Percentiles rank a stretch among this genome's conserved stretches.
Evolutionary conservation across 164 flowering plant genomes (phyloP).

Genomic region (Cinnamomum micranthum): DNA sequence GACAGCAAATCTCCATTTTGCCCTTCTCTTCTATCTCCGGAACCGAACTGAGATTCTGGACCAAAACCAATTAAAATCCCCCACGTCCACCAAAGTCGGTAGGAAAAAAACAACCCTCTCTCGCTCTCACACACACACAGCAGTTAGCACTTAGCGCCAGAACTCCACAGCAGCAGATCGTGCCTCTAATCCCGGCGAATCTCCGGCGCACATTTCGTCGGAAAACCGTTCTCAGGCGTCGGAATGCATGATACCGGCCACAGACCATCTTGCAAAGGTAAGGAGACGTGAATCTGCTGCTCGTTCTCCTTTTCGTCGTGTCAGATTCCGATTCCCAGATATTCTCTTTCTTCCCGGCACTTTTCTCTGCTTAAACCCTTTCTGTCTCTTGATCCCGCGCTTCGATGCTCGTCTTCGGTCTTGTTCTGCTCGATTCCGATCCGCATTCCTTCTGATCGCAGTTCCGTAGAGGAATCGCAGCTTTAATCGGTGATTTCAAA

Average conservation of each 20-base stretch:
- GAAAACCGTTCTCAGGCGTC: background rate
- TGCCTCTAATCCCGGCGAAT: background rate
- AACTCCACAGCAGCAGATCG: background rate
- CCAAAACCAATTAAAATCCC: background rate
- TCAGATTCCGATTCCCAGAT: background rate
- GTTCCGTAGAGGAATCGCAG: background rate
- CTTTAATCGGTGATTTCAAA: conserved; percentile 1
- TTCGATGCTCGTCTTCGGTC: background rate
- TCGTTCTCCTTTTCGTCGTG: background rate
- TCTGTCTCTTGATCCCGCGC: background rate
- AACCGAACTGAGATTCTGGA: background rate
- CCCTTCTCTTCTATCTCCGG: background rate
- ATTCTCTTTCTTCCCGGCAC: background rate
- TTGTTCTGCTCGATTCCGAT: background rate
- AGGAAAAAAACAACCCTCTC: too few relatives aligned
- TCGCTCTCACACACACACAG: background rate
- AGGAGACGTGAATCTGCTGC: background rate
- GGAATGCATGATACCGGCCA: background rate
- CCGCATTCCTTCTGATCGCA: background rate
- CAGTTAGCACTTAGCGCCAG: background rate
- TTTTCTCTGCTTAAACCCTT: background rate
- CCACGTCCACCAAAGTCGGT: background rate
- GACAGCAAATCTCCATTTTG: background rate
- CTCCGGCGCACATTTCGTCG: background rate
- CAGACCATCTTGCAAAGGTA: background rate